Evolutionary conservation across 306 rosid genomes (phyloP), one percentile per base, ranked within the genome.

Genomic region (Ziziphus jujuba): DNA sequence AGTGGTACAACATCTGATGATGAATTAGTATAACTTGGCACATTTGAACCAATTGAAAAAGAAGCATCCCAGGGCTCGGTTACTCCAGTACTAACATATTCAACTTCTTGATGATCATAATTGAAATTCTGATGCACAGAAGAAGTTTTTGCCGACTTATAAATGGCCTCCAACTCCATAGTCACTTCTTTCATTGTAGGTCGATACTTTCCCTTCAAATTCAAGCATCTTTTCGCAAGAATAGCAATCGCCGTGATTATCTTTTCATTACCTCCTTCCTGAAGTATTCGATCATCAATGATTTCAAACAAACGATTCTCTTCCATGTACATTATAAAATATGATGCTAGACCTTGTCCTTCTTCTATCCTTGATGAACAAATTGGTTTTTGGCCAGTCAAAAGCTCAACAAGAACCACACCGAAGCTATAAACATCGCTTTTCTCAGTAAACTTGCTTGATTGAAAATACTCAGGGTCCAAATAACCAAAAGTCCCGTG

Each of bases 51-150:
- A 2, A 20, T 52, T 14, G 22, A 23, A 11, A 21, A 10, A n/a
- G 61, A 9, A 25, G 38, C 24, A 47, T 14, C 16, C 68, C 56
- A 24, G 4, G 56, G 28, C 47, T 65, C 58, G 9, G 31, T 48
- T 9, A 25, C 55, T 40, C 61, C 63, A 52, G 33, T 55, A 50
- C 24, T 22, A 3, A 14, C 52, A 19, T 55, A 36, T 11, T 61
- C 63, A 40, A 34, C 49, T 52, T 69, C 80, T 40, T 67, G 69
- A 17, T n/a, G n/a, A n/a, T n/a, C n/a, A n/a, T n/a, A n/a, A n/a
- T n/a, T n/a, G n/a, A 12, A 25, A 3, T 61, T 36, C 51, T 53
- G 52, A 0, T 61, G 43, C n/a, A n/a, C n/a, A n/a, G n/a, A n/a
- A n/a, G n/a, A n/a, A 43, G 47, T 45, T 8, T 28, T 7, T 12